Percentiles rank a stretch among this genome's conserved stretches.
Conservation (phyloP, 345 rosid genomes). For the Draba incana region DNA sequence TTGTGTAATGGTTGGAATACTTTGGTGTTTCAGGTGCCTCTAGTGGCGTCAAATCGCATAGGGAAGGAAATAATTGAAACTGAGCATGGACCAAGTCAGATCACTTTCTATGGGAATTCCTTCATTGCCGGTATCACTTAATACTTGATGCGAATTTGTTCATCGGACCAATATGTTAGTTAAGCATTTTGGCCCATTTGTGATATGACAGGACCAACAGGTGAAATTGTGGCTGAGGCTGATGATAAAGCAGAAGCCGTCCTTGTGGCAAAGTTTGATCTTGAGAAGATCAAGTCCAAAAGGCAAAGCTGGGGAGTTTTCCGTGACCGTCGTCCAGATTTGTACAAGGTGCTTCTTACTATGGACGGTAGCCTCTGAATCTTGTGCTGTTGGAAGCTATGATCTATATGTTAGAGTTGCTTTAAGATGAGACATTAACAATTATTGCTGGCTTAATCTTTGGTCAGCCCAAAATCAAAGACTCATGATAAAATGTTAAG, state of each 20-base stretch:
- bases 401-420: neutral
- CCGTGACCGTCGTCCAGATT: conserved; percentile 86
- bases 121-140: conserved; percentile 69
- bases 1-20: neutral
- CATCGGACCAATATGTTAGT: neutral
- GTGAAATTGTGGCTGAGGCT: conserved; percentile 77
- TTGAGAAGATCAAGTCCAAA: conserved; percentile 66
- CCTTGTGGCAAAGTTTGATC: conserved; percentile 82
- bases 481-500: neutral
- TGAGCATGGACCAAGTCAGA: conserved; percentile 81
- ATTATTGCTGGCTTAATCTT: conserved; percentile 15
- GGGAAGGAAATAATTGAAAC: conserved; percentile 82
- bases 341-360: conserved; percentile 89
- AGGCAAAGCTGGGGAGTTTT: conserved; percentile 92
- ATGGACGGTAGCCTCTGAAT: conserved; percentile 61
- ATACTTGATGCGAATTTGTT: neutral
- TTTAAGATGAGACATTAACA: conserved; percentile 1
- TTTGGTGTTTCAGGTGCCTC: conserved; percentile 59
- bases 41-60: conserved; percentile 80
- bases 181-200: conserved; percentile 1
- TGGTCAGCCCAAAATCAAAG: neutral
- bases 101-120: conserved; percentile 83
- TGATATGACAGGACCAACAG: conserved; percentile 67
- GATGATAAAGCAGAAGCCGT: conserved; percentile 76
- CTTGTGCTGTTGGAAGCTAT: neutral